phyloP scores from a whole-genome alignment of 176 grass and related monocot genomes.

The Panicum miliaceum region DNA sequence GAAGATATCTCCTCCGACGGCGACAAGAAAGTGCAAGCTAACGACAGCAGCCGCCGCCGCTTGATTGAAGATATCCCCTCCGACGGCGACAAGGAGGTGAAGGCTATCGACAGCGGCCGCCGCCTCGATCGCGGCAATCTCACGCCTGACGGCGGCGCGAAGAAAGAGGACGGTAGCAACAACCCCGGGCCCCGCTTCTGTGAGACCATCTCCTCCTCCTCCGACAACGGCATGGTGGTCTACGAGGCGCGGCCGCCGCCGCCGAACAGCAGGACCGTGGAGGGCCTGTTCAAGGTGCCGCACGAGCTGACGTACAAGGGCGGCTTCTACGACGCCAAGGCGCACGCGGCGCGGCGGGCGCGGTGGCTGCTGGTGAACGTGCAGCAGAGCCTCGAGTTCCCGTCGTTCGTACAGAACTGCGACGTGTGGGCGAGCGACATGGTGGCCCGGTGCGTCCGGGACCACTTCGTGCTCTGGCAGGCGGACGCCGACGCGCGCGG shows the following conservation, averaged over 20 bases:
- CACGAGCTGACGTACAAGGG: neutral
- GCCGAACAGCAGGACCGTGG: neutral
- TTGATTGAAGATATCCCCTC: neutral
- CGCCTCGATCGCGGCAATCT: neutral
- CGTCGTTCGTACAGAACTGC: neutral
- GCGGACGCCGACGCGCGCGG: neutral
- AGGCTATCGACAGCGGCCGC: too few relatives aligned
- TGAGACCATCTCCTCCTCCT: neutral
- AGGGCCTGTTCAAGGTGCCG: neutral
- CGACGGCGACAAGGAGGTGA: neutral
- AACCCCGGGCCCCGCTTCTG: neutral
- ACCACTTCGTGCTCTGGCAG: constrained; percentile 25
- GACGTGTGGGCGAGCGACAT: constrained; percentile 10
- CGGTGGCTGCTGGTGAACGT: constrained; percentile 33
- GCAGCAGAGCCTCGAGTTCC: neutral
- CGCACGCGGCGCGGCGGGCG: neutral
- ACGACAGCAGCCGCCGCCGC: too few relatives aligned
- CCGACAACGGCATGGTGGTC: too few relatives aligned
- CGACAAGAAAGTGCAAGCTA: neutral
- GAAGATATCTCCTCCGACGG: neutral
- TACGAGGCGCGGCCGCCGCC: neutral
- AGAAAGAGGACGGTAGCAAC: neutral
- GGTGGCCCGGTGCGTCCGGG: neutral
- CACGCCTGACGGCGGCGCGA: neutral
- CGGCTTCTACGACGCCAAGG: constrained; percentile 8